These are phyloP conservation scores for Tilletia horrida DNA, from an alignment of 1,284 basidiomycete species.

Conservation along the genomic window DNA sequence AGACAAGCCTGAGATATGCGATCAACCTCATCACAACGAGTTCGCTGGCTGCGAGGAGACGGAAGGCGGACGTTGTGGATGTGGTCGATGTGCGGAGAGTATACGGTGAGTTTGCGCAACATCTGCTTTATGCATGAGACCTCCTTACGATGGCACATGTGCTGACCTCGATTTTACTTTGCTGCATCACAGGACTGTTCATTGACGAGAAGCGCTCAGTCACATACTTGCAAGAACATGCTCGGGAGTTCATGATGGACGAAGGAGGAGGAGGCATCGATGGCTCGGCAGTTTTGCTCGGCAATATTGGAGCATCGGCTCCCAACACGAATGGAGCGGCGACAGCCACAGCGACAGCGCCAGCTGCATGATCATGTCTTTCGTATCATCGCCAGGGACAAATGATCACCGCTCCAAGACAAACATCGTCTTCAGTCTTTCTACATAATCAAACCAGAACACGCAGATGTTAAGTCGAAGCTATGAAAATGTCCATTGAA, in stretches of 20 bases:
- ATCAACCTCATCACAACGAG: conserved; percentile 89
- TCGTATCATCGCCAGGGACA: too few relatives aligned
- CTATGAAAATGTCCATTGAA: too few relatives aligned
- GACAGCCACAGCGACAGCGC: not conserved
- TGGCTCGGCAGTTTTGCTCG: not conserved
- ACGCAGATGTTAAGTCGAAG: too few relatives aligned
- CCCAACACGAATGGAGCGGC: not conserved
- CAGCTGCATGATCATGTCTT: not conserved
- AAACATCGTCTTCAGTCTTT: too few relatives aligned
- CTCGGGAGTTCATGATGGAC: conserved; percentile 64
- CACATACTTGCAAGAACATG: conserved; percentile 79
- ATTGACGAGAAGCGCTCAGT: conserved; percentile 93
- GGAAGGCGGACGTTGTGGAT: conserved; percentile 70
- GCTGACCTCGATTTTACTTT: not conserved
- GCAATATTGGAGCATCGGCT: not conserved
- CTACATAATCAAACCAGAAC: too few relatives aligned
- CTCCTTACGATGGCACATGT: not conserved
- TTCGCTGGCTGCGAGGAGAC: conserved; percentile 74
- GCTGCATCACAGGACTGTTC: conserved; percentile 59
- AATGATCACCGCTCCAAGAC: too few relatives aligned
- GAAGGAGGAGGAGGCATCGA: conserved; percentile 23
- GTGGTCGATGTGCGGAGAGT: conserved; percentile 78
- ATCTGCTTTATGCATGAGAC: conserved; percentile 12
- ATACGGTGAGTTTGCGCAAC: conserved; percentile 58
- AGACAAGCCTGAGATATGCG: conserved; percentile 73